Conservation (phyloP, 1,284 basidiomycete species). For the Irpex rosettiformis region DNA sequence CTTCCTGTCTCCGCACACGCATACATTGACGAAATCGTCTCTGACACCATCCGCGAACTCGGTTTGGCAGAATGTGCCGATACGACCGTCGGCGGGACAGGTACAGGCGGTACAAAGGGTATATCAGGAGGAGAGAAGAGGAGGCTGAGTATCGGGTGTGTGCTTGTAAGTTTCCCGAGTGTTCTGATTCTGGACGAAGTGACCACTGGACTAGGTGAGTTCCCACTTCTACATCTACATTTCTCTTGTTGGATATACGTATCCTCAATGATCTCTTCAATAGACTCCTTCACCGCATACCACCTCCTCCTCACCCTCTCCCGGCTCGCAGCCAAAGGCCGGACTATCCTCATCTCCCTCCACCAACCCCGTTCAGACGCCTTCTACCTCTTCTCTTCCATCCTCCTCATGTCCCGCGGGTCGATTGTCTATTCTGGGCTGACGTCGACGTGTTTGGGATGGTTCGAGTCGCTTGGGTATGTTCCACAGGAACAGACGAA, state of each 20-base stretch:
- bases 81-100: slow-evolving; percentile 39
- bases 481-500: slow-evolving; percentile 10
- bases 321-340: slow-evolving; percentile 39
- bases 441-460: slow-evolving; percentile 2
- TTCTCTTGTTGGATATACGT: not conserved
- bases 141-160: slow-evolving; percentile 32
- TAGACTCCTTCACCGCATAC: slow-evolving; percentile 46
- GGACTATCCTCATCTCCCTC: slow-evolving; percentile 45
- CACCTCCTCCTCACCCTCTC: slow-evolving; percentile 43
- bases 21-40: slow-evolving; percentile 35
- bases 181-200: slow-evolving; percentile 48
- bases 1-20: slow-evolving; percentile 36
- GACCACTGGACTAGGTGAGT: slow-evolving; percentile 31
- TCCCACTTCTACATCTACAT: not conserved
- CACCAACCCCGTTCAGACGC: slow-evolving; percentile 52
- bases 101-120: slow-evolving; percentile 32
- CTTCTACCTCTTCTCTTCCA: slow-evolving; percentile 41
- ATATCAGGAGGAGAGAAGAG: slow-evolving; percentile 48
- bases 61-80: slow-evolving; percentile 47
- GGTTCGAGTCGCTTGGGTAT: slow-evolving; percentile 6
- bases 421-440: slow-evolving; percentile 13
- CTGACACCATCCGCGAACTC: slow-evolving; percentile 47
- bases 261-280: too few species aligned
- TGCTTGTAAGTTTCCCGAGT: slow-evolving; percentile 40
- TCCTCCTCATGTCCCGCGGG: slow-evolving; percentile 34